Evolutionary conservation across 2,329 filamentous ascomycete genomes (phyloP), one percentile per base, ranked within the genome.

Genomic region (Dothidotthia symphoricarpi): DNA sequence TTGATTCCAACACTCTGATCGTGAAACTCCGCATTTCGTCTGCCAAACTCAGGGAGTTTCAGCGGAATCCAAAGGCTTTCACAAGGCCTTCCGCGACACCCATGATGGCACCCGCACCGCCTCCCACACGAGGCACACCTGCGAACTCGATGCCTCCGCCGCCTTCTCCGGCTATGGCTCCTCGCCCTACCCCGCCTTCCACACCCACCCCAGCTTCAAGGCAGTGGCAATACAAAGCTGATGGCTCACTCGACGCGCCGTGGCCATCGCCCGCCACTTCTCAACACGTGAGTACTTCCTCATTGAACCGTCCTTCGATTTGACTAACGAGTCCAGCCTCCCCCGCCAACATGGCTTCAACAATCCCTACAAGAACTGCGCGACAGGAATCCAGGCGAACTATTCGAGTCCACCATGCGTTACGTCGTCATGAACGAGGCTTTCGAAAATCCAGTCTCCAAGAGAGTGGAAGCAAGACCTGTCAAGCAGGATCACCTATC

Each of bases 361-460:
- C 70, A 77, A 25, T 85, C 87, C 36, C 79, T 97, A n/a, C 73
- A 78, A 42, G 76, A 81, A 16, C 78, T 97, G 39, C 81, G 81
- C 51, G 73, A 76, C 43, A 69, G 69, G 13, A 91, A 95, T 59
- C 84, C 86, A 3, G 79, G 84, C 54, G 89, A 96, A 64, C 77
- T 79, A 19, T 97, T 97, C 63, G 88, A 95, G 67, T 85, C 83
- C 36, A 79, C 85, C 15, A 98, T 98, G 93, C 88, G 89, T 44
- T 90, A 94, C 68, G 87, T 82, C 16, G 83, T 86, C 41, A 79
- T 95, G 46, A 85, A 95, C 64, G 78, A 78, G 44, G 53, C 49
- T 9, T 45, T 51, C 15, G 45, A 49, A 34, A 49, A 58, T 28
- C 49, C 47, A 9, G 74, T 78, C 32, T 90, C 86, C 3, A 80